A percentile compares a stretch with the other conserved stretches of the same genome.
These are phyloP conservation scores for Penicillium sp. DNA, from an alignment of 2,329 filamentous ascomycete genomes.

Conservation along the genomic window DNA sequence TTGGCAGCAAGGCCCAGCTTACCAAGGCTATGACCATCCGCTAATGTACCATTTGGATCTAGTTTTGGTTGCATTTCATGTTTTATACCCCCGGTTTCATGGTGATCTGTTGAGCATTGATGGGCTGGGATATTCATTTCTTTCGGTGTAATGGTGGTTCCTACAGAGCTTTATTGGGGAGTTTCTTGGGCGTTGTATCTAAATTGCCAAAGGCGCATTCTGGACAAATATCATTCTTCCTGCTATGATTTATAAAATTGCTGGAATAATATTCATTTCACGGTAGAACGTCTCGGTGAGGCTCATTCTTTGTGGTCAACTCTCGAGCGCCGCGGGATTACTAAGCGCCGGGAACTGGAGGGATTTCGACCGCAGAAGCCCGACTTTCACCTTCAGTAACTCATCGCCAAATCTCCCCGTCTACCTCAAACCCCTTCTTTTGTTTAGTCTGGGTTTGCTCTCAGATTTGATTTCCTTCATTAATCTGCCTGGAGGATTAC, in stretches of 20 bases:
- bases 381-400: conserved; percentile 38
- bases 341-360: conserved; percentile 34
- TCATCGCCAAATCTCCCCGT: conserved; percentile 22
- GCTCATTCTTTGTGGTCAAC: background rate
- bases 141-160: conserved; percentile 14
- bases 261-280: background rate
- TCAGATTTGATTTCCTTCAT: background rate
- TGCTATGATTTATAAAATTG: background rate
- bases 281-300: background rate
- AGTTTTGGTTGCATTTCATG: conserved; percentile 1
- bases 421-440: conserved; percentile 4
- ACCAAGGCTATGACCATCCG: conserved; percentile 95
- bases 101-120: conserved; percentile 21
- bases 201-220: conserved; percentile 12
- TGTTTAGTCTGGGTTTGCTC: background rate
- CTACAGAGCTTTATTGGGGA: conserved; percentile 1
- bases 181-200: conserved; percentile 17
- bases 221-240: conserved; percentile 18
- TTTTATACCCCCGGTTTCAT: conserved; percentile 22
- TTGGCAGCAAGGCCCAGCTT: conserved; percentile 78
- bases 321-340: conserved; percentile 22
- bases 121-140: conserved; percentile 20
- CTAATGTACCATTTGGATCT: conserved; percentile 46
- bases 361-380: conserved; percentile 38
- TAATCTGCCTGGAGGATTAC: background rate